phyloP scores from a whole-genome alignment of 768 basidiomycete genomes.

The Tricholoma matsutake region DNA sequence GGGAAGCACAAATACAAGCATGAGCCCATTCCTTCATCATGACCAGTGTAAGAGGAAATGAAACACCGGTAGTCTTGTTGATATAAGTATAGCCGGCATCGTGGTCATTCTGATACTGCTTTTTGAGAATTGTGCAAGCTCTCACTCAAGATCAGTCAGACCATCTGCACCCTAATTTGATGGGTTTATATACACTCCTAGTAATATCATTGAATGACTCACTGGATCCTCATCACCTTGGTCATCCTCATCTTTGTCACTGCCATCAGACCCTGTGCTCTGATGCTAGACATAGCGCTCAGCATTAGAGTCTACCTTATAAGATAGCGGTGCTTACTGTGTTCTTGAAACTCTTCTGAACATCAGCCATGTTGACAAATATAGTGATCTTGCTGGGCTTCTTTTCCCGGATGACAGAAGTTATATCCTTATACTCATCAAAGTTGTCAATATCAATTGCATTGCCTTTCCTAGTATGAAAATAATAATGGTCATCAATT shows the following conservation, averaged over 20 bases:
- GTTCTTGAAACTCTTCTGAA: conserved; percentile 4
- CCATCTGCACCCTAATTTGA: neutral
- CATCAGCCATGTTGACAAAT: conserved; percentile 11
- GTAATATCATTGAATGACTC: neutral
- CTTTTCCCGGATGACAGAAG: conserved; percentile 3
- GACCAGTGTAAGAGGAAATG: neutral
- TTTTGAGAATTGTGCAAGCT: neutral
- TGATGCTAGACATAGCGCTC: neutral
- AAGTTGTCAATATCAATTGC: conserved; percentile 15
- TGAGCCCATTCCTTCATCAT: neutral
- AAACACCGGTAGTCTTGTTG: neutral
- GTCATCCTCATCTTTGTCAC: neutral
- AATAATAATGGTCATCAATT: neutral
- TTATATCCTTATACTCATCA: conserved; percentile 12
- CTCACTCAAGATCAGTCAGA: neutral
- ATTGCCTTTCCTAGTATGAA: conserved; percentile 18
- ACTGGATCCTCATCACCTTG: neutral
- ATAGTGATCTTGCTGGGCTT: conserved; percentile 12
- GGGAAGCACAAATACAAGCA: neutral
- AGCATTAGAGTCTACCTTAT: neutral
- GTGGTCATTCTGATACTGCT: neutral
- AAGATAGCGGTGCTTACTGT: neutral
- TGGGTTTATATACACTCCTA: neutral
- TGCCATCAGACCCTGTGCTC: neutral
- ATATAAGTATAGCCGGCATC: neutral